Conservation (phyloP, 1,139 yeast species). For the Nematodospora anomalae region DNA sequence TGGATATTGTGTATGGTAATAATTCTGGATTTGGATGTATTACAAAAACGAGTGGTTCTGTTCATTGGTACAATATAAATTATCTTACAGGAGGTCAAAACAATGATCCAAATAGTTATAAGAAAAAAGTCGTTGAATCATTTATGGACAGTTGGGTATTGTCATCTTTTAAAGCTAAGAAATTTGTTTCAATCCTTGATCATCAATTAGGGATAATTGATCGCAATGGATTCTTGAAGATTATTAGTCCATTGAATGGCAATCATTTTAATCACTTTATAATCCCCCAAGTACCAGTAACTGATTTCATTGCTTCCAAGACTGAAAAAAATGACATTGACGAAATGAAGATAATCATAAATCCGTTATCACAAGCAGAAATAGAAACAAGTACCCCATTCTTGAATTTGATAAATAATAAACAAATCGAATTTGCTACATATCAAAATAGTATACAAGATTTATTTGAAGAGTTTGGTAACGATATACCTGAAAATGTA, state of each 20-base stretch:
- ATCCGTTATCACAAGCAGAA: constrained; percentile 60
- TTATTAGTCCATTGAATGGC: constrained; percentile 49
- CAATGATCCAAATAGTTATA: constrained; percentile 23
- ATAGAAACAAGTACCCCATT: constrained; percentile 65
- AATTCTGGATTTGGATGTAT: constrained; percentile 52
- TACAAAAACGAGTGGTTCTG: constrained; percentile 56
- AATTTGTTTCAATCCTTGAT: constrained; percentile 28
- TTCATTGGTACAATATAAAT: constrained; percentile 60
- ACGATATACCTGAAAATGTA: constrained; percentile 14
- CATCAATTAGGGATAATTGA: constrained; percentile 43
- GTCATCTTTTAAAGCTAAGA: constrained; percentile 34
- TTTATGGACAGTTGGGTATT: constrained; percentile 44
- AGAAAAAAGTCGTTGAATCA: constrained; percentile 12
- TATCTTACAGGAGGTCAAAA: constrained; percentile 36
- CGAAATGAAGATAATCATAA: neutral
- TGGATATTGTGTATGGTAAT: constrained; percentile 19
- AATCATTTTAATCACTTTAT: constrained; percentile 43
- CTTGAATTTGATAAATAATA: constrained; percentile 47
- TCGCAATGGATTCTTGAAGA: constrained; percentile 34
- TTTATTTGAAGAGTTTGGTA: constrained; percentile 18
- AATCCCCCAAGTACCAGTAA: constrained; percentile 32
- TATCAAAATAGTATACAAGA: constrained; percentile 19
- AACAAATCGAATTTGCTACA: constrained; percentile 33
- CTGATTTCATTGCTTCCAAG: constrained; percentile 2
- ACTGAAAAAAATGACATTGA: neutral